phyloP scores from a whole-genome alignment of 2,329 filamentous ascomycete genomes.

The Aspergillus eucalypticola region DNA sequence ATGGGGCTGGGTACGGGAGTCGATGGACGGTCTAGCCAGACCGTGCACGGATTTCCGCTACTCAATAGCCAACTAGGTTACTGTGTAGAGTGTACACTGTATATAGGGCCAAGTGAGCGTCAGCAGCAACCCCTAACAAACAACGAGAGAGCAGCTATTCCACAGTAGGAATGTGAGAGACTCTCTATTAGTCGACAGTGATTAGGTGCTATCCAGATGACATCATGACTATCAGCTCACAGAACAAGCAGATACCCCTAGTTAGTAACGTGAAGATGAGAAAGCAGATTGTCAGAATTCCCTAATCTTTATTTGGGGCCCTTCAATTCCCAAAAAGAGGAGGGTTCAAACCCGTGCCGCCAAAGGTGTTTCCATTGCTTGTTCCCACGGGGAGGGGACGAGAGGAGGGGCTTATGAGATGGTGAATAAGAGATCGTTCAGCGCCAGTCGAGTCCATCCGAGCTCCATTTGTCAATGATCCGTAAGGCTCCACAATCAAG shows the following conservation, averaged over 20 bases:
- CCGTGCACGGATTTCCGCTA: no score
- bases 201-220: neutral
- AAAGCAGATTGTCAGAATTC: neutral
- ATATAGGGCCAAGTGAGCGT: neutral
- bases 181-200: no score
- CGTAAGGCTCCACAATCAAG: slow-evolving; percentile 26
- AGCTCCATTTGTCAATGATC: slow-evolving; percentile 37
- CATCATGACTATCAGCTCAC: slow-evolving; percentile 12
- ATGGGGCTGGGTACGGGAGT: neutral
- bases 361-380: neutral
- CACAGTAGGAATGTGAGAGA: no score
- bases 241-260: neutral
- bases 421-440: slow-evolving; percentile 14
- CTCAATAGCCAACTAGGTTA: no score
- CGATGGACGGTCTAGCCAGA: no score
- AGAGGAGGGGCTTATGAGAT: neutral
- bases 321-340: neutral
- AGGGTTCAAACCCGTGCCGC: neutral
- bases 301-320: neutral
- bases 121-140: neutral
- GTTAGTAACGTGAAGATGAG: neutral
- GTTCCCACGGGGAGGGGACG: neutral
- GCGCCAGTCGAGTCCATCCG: neutral
- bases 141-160: neutral
- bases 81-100: no score